Base-by-base conservation (phyloP, 2,329 filamentous ascomycete species). In the Trichoderma atrobrunneum region DNA sequence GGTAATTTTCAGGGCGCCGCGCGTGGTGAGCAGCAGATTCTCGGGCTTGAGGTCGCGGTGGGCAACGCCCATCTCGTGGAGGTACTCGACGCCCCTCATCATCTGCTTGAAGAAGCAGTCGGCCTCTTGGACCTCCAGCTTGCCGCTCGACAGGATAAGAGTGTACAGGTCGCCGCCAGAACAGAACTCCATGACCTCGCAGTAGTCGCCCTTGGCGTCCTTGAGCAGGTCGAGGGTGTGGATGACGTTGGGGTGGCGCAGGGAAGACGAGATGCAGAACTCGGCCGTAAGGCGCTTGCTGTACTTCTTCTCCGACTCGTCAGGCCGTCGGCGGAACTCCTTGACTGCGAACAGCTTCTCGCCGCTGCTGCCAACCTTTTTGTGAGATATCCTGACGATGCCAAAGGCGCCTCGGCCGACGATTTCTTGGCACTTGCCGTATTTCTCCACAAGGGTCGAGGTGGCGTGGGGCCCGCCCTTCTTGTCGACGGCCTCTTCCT, bases 41-140 rank as follows among this genome's bases (percentile, higher is more conserved):
- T 99, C 96, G 0, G 96, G 96, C 82, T 99, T 99, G 60, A 99
- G 85, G 78, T 99, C 96, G 74, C 96, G 93, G 81, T 99, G 96
- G 14, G 96, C 95, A 30, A 99, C 96, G 71, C 96, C 96, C 96
- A 98, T 99, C 80, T 98, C 95, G 83, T 99, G 96, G 85, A 99
- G 94, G 81, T 99, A 99, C 82, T 98, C 95, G 67, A 99, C 96
- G 74, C 96, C 96, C 72, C 96, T 93, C 95, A 99, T 98, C 82
- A 98, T 91, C 82, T 99, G 96, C 84, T 98, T 97, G 87, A 99
- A 99, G 82, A 96, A 97, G 83, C 96, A 99, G 81, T 99, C 96
- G 73, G 96, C 95, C 82, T 99, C 96, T 73, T 90, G 87, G 34
- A 97, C 93, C 80, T 96, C 95, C 24, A 99, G 90, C 82, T 97